Conservation (phyloP, 2,329 filamentous ascomycete genomes). For the Trichophyton benhamiae region DNA sequence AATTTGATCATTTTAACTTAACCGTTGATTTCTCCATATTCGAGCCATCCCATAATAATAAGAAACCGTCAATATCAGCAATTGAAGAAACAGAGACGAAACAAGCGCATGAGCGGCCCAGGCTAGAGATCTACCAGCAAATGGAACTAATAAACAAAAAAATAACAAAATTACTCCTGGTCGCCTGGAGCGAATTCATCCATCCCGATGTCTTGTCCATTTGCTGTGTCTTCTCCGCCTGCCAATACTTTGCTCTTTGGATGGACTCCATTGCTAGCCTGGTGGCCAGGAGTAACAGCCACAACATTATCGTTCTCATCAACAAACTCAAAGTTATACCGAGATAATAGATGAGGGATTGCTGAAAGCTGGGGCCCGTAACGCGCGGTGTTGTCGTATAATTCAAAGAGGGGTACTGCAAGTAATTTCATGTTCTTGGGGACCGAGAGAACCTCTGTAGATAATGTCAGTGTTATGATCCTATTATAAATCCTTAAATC, state of each 20-base stretch:
- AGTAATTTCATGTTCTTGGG: constrained; percentile 99
- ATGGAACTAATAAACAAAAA: not conserved
- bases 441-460: constrained; percentile 76
- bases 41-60: not conserved
- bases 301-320: constrained; percentile 85
- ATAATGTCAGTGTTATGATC: not conserved
- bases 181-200: constrained; percentile 14
- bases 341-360: constrained; percentile 84
- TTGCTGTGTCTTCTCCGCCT: constrained; percentile 26
- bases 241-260: constrained; percentile 55
- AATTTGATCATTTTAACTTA: not conserved
- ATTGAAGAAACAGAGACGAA: not conserved
- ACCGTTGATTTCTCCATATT: not conserved
- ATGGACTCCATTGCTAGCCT: constrained; percentile 42
- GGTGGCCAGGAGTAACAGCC: constrained; percentile 65
- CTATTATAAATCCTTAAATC: not conserved
- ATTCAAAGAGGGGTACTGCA: constrained; percentile 89
- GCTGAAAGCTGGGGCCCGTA: constrained; percentile 95
- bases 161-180: constrained; percentile 4
- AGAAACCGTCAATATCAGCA: not conserved
- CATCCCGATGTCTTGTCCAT: constrained; percentile 13
- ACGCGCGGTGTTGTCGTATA: constrained; percentile 91
- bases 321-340: constrained; percentile 96
- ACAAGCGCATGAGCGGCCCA: not conserved
- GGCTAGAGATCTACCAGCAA: not conserved